phyloP scores from a whole-genome alignment of 805 yeast genomes.

The Candida xiaguanensis region DNA sequence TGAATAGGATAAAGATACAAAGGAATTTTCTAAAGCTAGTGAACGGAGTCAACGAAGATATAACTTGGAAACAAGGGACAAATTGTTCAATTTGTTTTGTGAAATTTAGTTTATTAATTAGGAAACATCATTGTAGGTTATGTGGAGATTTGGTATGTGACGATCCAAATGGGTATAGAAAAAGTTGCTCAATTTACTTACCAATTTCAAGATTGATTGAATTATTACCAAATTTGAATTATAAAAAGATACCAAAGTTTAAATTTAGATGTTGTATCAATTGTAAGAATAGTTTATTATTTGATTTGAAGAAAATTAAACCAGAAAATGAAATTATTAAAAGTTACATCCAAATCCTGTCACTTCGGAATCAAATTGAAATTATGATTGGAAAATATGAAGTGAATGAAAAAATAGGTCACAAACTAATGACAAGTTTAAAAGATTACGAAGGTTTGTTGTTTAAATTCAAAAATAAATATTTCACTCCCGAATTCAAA shows the following conservation, averaged over 20 bases:
- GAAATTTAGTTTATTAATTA: conserved; percentile 49
- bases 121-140: conserved; percentile 89
- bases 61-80: conserved; percentile 16
- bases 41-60: conserved; percentile 4
- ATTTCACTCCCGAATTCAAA: conserved; percentile 12
- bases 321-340: conserved; percentile 9
- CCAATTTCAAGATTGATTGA: conserved; percentile 44
- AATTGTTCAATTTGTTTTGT: conserved; percentile 64
- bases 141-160: conserved; percentile 87
- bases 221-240: conserved; percentile 36
- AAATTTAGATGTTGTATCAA: conserved; percentile 59
- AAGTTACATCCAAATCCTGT: conserved; percentile 18
- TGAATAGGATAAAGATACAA: conserved; percentile 57
- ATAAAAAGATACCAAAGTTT: conserved; percentile 16
- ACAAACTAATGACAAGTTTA: conserved; percentile 19
- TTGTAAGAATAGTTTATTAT: conserved; percentile 64
- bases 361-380: conserved; percentile 20
- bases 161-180: conserved; percentile 41
- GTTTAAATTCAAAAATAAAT: conserved; percentile 19
- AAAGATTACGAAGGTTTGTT: conserved; percentile 31
- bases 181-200: conserved; percentile 67
- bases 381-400: conserved; percentile 21
- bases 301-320: conserved; percentile 32
- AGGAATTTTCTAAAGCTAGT: conserved; percentile 49
- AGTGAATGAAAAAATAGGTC: conserved; percentile 18